These are phyloP conservation scores for Aspergillus cejpii DNA, from an alignment of 2,329 filamentous ascomycete genomes.

Conservation along the genomic window DNA sequence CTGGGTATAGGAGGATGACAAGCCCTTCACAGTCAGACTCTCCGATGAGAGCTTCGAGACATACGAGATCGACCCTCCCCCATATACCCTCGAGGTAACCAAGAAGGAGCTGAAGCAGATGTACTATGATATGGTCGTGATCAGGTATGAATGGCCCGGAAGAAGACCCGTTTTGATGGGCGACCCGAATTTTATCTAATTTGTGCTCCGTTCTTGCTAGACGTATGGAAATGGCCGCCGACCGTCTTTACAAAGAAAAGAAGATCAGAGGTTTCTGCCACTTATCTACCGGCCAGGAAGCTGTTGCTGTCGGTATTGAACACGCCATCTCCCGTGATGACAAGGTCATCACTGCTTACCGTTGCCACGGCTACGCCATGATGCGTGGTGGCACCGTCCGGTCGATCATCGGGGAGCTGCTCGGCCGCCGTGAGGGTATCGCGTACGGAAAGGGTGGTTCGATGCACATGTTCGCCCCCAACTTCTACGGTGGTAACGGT, in stretches of 20 bases:
- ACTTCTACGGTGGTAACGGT: slow-evolving; percentile 98
- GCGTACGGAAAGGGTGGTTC: slow-evolving; percentile 98
- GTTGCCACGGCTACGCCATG: slow-evolving; percentile 95
- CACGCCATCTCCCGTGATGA: slow-evolving; percentile 86
- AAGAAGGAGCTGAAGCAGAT: slow-evolving; percentile 99
- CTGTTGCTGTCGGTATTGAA: slow-evolving; percentile 93
- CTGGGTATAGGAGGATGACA: slow-evolving; percentile 70
- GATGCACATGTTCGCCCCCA: slow-evolving; percentile 99
- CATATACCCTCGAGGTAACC: slow-evolving; percentile 86
- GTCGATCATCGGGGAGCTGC: slow-evolving; percentile 90
- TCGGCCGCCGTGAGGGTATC: slow-evolving; percentile 92
- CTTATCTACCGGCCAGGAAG: slow-evolving; percentile 94
- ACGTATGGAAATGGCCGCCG: slow-evolving; percentile 99
- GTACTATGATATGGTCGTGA: slow-evolving; percentile 95
- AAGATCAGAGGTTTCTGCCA: slow-evolving; percentile 99
- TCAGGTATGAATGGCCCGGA: slow-evolving; percentile 59
- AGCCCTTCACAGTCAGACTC: slow-evolving; percentile 84
- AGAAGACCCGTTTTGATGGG: not conserved
- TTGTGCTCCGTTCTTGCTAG: slow-evolving; percentile 41
- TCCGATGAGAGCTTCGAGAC: slow-evolving; percentile 99
- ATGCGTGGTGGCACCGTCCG: slow-evolving; percentile 90
- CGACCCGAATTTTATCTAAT: not conserved
- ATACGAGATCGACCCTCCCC: slow-evolving; percentile 93
- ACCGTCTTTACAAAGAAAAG: slow-evolving; percentile 99
- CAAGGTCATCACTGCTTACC: slow-evolving; percentile 95